Evolutionary conservation across 257 asterid species (phyloP).

Genomic region (Nyctanthes arbortristis): DNA sequence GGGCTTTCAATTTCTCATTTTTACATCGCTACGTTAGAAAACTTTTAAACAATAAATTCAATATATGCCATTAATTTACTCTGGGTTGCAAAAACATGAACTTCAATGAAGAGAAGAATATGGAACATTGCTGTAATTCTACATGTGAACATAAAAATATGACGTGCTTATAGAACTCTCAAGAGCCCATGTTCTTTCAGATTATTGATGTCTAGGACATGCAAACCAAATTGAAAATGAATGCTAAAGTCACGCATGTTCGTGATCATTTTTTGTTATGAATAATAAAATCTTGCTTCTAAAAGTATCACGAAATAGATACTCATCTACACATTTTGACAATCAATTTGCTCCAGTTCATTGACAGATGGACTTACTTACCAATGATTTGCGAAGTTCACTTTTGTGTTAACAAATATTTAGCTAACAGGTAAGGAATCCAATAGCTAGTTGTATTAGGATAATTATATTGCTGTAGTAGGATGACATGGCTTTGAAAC

Average conservation of each 20-base stretch:
- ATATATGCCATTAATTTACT: background rate
- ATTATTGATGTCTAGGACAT: constrained; percentile 9
- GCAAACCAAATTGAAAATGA: constrained; percentile 13
- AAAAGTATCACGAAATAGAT: background rate
- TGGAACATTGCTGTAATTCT: background rate
- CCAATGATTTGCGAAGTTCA: background rate
- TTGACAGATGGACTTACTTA: constrained; percentile 5
- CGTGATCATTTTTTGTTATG: background rate
- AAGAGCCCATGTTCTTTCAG: background rate
- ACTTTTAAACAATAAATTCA: background rate
- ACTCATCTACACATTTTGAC: constrained; percentile 5
- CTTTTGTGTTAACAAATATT: constrained; percentile 4
- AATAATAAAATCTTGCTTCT: background rate
- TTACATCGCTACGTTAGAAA: background rate
- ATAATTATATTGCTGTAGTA: background rate
- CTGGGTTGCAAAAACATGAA: background rate
- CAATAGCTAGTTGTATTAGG: no score
- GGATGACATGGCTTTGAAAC: background rate
- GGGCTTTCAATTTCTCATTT: background rate
- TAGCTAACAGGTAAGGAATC: background rate
- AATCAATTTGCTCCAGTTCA: background rate
- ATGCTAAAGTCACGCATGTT: constrained; percentile 1
- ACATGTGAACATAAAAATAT: background rate
- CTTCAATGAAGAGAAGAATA: background rate
- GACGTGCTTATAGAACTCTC: background rate